phyloP scores from a whole-genome alignment of 306 rosid species.

The Vachellia collinsii region DNA sequence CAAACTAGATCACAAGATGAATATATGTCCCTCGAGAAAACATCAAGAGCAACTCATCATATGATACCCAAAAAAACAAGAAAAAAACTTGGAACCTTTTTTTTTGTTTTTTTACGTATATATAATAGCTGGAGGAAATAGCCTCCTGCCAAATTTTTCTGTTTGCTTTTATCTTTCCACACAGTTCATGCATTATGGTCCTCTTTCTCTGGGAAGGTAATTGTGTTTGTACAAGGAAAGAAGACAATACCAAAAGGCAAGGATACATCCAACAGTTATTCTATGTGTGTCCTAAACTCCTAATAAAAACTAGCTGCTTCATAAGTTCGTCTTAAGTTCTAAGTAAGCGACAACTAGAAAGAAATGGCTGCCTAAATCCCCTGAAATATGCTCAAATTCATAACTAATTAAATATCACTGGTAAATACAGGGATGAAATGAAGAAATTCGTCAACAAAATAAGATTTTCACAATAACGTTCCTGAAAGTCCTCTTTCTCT shows the following conservation, averaged over 20 bases:
- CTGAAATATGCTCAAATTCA: background rate
- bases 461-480: background rate
- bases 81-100: too few species aligned
- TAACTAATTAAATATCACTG: background rate
- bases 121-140: background rate
- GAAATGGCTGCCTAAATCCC: background rate
- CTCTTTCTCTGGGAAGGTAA: background rate
- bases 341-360: background rate
- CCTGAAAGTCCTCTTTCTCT: background rate
- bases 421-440: background rate
- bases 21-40: background rate
- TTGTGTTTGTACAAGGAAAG: constrained; percentile 9
- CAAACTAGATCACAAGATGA: constrained; percentile 20
- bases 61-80: background rate
- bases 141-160: background rate
- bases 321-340: background rate
- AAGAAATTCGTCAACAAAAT: background rate
- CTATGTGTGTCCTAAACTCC: background rate
- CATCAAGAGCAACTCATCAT: background rate
- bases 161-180: background rate
- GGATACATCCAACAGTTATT: constrained; percentile 26
- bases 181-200: background rate
- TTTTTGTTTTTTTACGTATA: background rate
- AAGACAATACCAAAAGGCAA: background rate
- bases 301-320: constrained; percentile 9